Evolutionary conservation across 768 basidiomycete species (phyloP), one percentile per base, ranked within the genome.

Genomic region (Trametopsis cervina): DNA sequence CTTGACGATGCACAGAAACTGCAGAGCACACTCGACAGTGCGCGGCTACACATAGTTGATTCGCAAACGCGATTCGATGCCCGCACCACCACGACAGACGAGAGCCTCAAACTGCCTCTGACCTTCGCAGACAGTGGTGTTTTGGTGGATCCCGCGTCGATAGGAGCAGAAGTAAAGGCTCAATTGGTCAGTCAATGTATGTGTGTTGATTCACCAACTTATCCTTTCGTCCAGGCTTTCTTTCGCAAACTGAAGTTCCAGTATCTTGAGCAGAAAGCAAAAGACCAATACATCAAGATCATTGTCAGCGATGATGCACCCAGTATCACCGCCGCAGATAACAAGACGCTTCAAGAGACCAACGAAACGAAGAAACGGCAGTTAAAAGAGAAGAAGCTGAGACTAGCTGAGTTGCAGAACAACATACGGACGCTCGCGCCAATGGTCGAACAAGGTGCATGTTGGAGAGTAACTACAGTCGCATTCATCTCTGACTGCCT

Each of bases 251-350:
- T 93, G 22, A 94, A 94, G 65, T 91, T 89, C 59, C 85, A 88
- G 54, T 92, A 90, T 60, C 69, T 92, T 15, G 89, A 95, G 58
- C 88, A 91, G 63, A 88, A 91, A 55, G 88, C 92, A 2, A 95
- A 94, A 60, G 81, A 89, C 57, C 83, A 85, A 64, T 94, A 93
- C 59, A 74, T 92, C 56, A 85, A 85, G 62, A 82, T 81, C 0
- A 91, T 94, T 56, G 84, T 91, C 42, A 88, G 83, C 60, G 85
- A 89, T 56, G 88, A 93, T 49, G 86, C 89, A 0, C 85, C 85
- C 2, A 78, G 82, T 50, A 79, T 92, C 35, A 85, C 84, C 4
- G 80, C 80, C 6, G 84, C 84, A n/a, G 82, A 85, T 52, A 93
- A 92, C 57, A 79, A 84, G 51, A 75, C 73, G 18, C 73, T 89